Conservation (phyloP, 805 yeast species). For the Starmerella riodocensis region DNA sequence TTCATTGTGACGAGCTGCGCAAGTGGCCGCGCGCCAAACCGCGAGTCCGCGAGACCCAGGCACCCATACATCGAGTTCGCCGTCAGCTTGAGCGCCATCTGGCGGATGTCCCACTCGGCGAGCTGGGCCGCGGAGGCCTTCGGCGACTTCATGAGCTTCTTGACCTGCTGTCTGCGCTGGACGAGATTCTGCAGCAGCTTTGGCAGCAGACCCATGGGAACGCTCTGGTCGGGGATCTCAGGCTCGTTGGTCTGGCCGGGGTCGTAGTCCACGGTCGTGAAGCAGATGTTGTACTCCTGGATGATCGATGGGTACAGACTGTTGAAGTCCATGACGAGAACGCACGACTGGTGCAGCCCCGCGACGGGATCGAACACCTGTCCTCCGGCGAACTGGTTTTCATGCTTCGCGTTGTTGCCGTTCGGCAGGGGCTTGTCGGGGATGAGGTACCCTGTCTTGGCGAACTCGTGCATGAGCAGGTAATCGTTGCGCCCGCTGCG, state of each 20-base stretch:
- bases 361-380: slow-evolving; percentile 92
- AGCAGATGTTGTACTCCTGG: slow-evolving; percentile 93
- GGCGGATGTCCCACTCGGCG: slow-evolving; percentile 86
- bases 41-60: slow-evolving; percentile 77
- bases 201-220: slow-evolving; percentile 72
- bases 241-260: slow-evolving; percentile 31
- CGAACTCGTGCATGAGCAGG: slow-evolving; percentile 83
- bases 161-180: slow-evolving; percentile 83
- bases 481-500: slow-evolving; percentile 92
- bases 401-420: slow-evolving; percentile 29
- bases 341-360: slow-evolving; percentile 79
- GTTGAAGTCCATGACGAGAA: slow-evolving; percentile 95
- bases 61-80: slow-evolving; percentile 99
- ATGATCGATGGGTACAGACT: slow-evolving; percentile 93
- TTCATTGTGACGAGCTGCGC: slow-evolving; percentile 91
- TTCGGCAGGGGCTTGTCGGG: slow-evolving; percentile 45
- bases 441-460: slow-evolving; percentile 61
- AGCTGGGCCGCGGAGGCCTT: slow-evolving; percentile 44
- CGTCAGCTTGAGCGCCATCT: slow-evolving; percentile 87
- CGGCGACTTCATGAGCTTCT: slow-evolving; percentile 66
- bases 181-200: slow-evolving; percentile 71
- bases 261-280: slow-evolving; percentile 74
- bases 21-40: slow-evolving; percentile 90
- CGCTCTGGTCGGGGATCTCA: slow-evolving; percentile 27
- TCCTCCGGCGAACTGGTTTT: slow-evolving; percentile 73